Conservation (phyloP, 164 flowering plant species). For the Vitis riparia region DNA sequence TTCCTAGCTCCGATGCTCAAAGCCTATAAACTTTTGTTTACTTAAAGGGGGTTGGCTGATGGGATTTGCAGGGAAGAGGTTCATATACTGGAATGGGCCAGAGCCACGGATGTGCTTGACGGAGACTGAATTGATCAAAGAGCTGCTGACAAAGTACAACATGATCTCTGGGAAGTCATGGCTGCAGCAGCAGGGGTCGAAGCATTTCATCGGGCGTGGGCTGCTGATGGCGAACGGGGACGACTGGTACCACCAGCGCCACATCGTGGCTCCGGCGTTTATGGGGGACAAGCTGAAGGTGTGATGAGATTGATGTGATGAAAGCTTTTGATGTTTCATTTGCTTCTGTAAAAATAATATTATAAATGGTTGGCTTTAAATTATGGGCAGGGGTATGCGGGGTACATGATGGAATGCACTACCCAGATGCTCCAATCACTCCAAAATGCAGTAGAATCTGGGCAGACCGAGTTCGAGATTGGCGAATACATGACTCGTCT, state of each 20-base stretch:
- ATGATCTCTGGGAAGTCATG: slow-evolving; percentile 76
- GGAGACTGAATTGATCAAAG: slow-evolving; percentile 72
- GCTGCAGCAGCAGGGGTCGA: slow-evolving; percentile 74
- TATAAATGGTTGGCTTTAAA: background rate
- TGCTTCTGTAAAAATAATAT: background rate
- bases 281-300: slow-evolving; percentile 88
- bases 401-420: slow-evolving; percentile 88
- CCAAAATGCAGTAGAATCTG: slow-evolving; percentile 33
- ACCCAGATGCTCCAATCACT: slow-evolving; percentile 52
- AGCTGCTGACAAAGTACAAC: slow-evolving; percentile 65
- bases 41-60: too few species aligned
- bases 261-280: slow-evolving; percentile 83
- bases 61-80: slow-evolving; percentile 62
- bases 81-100: slow-evolving; percentile 78
- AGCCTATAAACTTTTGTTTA: too few species aligned
- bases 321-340: background rate
- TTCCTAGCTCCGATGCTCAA: too few species aligned
- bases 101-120: slow-evolving; percentile 91
- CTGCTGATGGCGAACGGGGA: slow-evolving; percentile 90
- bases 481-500: slow-evolving; percentile 66
- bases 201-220: slow-evolving; percentile 83
- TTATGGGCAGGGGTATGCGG: slow-evolving; percentile 49
- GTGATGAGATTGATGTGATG: background rate
- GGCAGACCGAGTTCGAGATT: slow-evolving; percentile 71
- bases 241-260: slow-evolving; percentile 90